These are phyloP conservation scores for Raphanus raphanistrum DNA, from an alignment of 345 rosid genomes.

Conservation along the genomic window DNA sequence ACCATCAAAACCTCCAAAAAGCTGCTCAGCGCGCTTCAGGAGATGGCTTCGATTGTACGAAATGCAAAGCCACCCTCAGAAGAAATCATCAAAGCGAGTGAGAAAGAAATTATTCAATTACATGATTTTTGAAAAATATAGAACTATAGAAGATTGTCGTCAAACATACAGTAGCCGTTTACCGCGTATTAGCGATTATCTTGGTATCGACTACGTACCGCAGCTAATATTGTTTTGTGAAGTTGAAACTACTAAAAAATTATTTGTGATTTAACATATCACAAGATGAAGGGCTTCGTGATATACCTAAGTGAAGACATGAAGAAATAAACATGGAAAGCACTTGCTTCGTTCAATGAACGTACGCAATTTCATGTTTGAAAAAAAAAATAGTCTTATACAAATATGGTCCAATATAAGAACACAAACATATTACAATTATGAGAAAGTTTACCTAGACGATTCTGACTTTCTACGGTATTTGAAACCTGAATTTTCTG, in stretches of 20 bases:
- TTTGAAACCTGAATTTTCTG: no score
- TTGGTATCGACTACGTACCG: not conserved
- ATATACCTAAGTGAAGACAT: not conserved
- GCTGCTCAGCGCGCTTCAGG: conserved; percentile 36
- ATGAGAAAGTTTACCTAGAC: no score
- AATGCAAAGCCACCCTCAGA: not conserved
- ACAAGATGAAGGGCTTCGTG: not conserved
- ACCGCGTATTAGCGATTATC: not conserved
- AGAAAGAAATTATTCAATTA: not conserved
- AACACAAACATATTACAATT: not conserved
- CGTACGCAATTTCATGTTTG: not conserved
- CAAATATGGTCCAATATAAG: not conserved
- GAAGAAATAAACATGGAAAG: not conserved
- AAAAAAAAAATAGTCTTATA: not conserved
- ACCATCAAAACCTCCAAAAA: conserved; percentile 60
- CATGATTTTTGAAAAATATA: not conserved
- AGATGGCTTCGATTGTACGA: not conserved
- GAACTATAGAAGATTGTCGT: not conserved
- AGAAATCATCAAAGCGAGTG: not conserved
- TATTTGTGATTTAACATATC: not conserved
- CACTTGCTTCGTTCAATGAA: not conserved
- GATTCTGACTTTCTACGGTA: no score
- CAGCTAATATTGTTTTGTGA: not conserved
- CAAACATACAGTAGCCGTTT: not conserved
- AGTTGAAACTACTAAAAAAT: not conserved